Evolutionary conservation across 2,329 filamentous ascomycete species (phyloP).

Genomic region (Lomentospora prolificans): DNA sequence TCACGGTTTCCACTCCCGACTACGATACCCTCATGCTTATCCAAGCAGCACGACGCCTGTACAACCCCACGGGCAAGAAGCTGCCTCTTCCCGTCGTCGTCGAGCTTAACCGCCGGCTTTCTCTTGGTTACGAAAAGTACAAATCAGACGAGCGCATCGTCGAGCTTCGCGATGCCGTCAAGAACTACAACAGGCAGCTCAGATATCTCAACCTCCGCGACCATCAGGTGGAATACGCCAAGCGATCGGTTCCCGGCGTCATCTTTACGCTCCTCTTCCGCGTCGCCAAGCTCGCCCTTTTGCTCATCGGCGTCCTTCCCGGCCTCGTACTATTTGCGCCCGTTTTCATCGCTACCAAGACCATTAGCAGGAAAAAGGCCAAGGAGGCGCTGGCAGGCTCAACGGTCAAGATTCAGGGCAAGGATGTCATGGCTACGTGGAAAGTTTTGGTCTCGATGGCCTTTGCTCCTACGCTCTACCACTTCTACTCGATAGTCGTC

Average conservation of each 20-base stretch:
- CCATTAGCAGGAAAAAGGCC: conserved; percentile 74
- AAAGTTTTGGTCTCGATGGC: conserved; percentile 83
- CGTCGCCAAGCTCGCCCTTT: conserved; percentile 62
- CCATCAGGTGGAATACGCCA: conserved; percentile 89
- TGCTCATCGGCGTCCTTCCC: conserved; percentile 74
- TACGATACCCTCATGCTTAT: conserved; percentile 97
- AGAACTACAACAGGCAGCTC: conserved; percentile 78
- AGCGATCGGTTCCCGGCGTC: conserved; percentile 68
- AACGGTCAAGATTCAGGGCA: conserved; percentile 78
- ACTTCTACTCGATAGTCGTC: conserved; percentile 66
- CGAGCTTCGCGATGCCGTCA: conserved; percentile 63
- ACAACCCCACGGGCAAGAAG: conserved; percentile 91
- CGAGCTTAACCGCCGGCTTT: conserved; percentile 83
- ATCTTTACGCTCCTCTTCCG: conserved; percentile 71
- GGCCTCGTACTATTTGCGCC: conserved; percentile 81
- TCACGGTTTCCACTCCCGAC: conserved; percentile 86
- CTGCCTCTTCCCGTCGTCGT: conserved; percentile 85
- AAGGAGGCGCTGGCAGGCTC: conserved; percentile 76
- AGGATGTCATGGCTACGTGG: conserved; percentile 90
- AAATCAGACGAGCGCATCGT: conserved; percentile 83
- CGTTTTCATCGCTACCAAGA: conserved; percentile 74
- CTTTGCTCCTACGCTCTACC: conserved; percentile 72
- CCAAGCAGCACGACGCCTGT: conserved; percentile 84
- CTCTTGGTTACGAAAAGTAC: conserved; percentile 85
- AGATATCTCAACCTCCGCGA: conserved; percentile 81